These are phyloP conservation scores for Phytophthora brassicae DNA, from an alignment of 352 stramenopile genomes.

Conservation along the genomic window DNA sequence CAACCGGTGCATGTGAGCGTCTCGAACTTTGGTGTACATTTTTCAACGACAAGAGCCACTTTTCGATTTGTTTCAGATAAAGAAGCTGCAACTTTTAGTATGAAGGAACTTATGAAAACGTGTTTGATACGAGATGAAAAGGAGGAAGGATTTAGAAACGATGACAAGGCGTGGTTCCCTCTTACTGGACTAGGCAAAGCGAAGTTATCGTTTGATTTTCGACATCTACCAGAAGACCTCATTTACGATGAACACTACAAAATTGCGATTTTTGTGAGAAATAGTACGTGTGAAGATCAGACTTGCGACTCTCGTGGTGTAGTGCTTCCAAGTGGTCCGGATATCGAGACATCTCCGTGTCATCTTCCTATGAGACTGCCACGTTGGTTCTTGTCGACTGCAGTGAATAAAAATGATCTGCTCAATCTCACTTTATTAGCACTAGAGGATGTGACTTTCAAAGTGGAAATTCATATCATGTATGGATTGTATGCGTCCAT, in stretches of 20 bases:
- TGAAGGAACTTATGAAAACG: slow-evolving; percentile 36
- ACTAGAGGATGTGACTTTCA: slow-evolving; percentile 95
- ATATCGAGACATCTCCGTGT: slow-evolving; percentile 92
- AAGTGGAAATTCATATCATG: slow-evolving; percentile 95
- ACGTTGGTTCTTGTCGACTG: slow-evolving; percentile 88
- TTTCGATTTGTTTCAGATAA: slow-evolving; percentile 45
- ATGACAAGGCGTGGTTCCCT: slow-evolving; percentile 92
- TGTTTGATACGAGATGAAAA: slow-evolving; percentile 34
- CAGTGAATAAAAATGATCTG: slow-evolving; percentile 92
- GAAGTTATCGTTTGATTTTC: slow-evolving; percentile 94
- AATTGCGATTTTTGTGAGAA: slow-evolving; percentile 94
- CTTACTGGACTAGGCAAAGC: slow-evolving; percentile 91
- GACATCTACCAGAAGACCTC: slow-evolving; percentile 89
- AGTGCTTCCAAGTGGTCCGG: slow-evolving; percentile 46
- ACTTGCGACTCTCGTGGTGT: slow-evolving; percentile 73
- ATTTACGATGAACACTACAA: slow-evolving; percentile 96
- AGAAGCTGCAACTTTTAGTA: slow-evolving; percentile 41
- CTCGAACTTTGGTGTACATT: slow-evolving; percentile 82
- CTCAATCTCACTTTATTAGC: slow-evolving; percentile 95
- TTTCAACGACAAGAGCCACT: slow-evolving; percentile 56
- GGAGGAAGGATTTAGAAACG: slow-evolving; percentile 82
- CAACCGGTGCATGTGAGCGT: slow-evolving; percentile 57
- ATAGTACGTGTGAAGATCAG: slow-evolving; percentile 90
- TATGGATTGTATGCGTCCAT: slow-evolving; percentile 90
- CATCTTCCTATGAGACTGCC: slow-evolving; percentile 88